Percentiles rank a stretch among this genome's conserved stretches.
phyloP scores from a whole-genome alignment of 225 moss, liverwort and hornwort genomes.

The Lunularia cruciata region DNA sequence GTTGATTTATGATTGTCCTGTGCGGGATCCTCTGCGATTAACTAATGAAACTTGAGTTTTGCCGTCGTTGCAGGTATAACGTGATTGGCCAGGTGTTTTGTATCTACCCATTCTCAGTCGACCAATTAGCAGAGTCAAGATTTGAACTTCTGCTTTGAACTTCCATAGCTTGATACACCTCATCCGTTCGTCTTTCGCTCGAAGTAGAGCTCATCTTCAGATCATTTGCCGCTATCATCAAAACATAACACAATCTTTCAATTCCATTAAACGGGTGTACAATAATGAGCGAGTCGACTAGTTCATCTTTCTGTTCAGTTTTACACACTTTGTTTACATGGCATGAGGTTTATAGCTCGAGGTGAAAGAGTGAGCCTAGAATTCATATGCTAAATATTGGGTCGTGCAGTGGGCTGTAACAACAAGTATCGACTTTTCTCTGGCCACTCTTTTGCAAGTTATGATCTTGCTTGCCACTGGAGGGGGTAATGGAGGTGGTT shows the following conservation, averaged over 20 bases:
- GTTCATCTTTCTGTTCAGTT: too few species aligned
- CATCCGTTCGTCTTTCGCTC: background rate
- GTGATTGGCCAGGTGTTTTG: constrained; percentile 54
- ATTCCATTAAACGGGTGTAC: too few species aligned
- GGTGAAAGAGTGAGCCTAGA: background rate
- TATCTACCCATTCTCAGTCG: background rate
- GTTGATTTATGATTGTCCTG: too few species aligned
- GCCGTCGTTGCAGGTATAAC: constrained; percentile 61
- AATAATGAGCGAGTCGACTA: background rate
- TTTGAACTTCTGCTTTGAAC: background rate
- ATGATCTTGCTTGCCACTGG: constrained; percentile 74
- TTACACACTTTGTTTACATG: too few species aligned
- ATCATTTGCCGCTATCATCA: background rate
- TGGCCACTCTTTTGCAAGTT: constrained; percentile 62
- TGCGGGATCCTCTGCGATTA: too few species aligned
- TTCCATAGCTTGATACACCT: background rate
- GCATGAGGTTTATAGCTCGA: too few species aligned
- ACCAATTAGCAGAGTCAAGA: background rate
- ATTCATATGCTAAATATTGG: background rate
- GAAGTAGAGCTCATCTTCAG: background rate
- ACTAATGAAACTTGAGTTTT: too few species aligned
- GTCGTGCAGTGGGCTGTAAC: constrained; percentile 78
- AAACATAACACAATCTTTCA: too few species aligned
- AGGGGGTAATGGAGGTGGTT: constrained; percentile 72
- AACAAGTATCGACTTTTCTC: constrained; percentile 69